phyloP scores from a whole-genome alignment of 1,284 basidiomycete genomes.

The Vanrija sp. region DNA sequence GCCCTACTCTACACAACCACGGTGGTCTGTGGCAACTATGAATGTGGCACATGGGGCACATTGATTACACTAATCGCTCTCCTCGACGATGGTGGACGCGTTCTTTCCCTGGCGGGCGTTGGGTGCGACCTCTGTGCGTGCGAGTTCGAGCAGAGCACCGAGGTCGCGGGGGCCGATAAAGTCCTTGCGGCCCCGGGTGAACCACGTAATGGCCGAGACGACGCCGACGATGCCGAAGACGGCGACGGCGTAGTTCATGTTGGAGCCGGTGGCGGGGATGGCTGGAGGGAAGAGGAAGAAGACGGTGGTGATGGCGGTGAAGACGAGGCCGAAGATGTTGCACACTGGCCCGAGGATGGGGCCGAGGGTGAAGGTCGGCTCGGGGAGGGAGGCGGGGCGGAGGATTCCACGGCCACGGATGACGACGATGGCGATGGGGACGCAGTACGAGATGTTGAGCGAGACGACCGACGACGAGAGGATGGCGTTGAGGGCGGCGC shows the following conservation, averaged over 20 bases:
- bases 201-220: constrained; percentile 40
- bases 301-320: constrained; percentile 48
- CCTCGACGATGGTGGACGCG: neutral
- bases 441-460: constrained; percentile 50
- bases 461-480: constrained; percentile 49
- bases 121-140: neutral
- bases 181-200: constrained; percentile 40
- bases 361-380: constrained; percentile 36
- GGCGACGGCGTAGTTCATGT: constrained; percentile 51
- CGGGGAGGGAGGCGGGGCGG: constrained; percentile 35
- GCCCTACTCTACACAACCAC: too few relatives aligned
- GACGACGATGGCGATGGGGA: constrained; percentile 47
- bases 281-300: constrained; percentile 54
- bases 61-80: neutral
- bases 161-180: constrained; percentile 47
- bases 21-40: neutral
- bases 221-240: constrained; percentile 33
- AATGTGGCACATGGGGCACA: neutral
- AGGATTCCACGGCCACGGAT: constrained; percentile 47
- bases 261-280: constrained; percentile 39
- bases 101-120: neutral
- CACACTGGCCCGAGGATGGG: constrained; percentile 38
- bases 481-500: constrained; percentile 53
- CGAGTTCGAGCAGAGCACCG: constrained; percentile 5
- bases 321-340: constrained; percentile 46